These are phyloP conservation scores for Gynochthodes officinalis DNA, from an alignment of 257 asterid genomes.

Conservation along the genomic window DNA sequence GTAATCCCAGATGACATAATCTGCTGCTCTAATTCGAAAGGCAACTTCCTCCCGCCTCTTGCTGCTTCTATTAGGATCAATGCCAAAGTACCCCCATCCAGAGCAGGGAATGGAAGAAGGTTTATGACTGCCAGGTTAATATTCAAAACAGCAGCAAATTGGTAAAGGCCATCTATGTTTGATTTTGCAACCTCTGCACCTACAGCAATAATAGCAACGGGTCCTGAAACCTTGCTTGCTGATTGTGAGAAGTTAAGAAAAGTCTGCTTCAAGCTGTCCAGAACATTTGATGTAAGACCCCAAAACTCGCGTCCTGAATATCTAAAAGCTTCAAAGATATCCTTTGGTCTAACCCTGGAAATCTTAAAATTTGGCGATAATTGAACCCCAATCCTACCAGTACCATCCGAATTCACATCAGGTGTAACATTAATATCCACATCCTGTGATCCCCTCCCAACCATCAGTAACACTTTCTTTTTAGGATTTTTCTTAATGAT, in stretches of 20 bases:
- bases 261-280: constrained; percentile 82
- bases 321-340: constrained; percentile 51
- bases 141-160: constrained; percentile 85
- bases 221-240: constrained; percentile 95
- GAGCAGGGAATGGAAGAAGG: constrained; percentile 91
- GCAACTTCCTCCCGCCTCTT: constrained; percentile 93
- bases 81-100: constrained; percentile 92
- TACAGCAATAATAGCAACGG: constrained; percentile 94
- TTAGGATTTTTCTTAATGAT: constrained; percentile 60
- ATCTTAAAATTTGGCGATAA: constrained; percentile 75
- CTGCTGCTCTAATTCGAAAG: constrained; percentile 76
- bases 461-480: constrained; percentile 50
- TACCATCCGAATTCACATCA: constrained; percentile 74
- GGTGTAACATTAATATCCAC: constrained; percentile 63
- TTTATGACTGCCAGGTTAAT: constrained; percentile 91
- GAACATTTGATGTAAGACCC: constrained; percentile 67
- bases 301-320: constrained; percentile 81
- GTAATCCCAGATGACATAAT: constrained; percentile 90
- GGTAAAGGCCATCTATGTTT: constrained; percentile 81
- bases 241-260: constrained; percentile 80
- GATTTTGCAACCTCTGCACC: constrained; percentile 98
- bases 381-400: constrained; percentile 87
- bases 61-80: constrained; percentile 84
- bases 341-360: constrained; percentile 58
- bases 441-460: constrained; percentile 54